Percentiles rank a stretch among this genome's conserved stretches.
Conservation (phyloP, 768 basidiomycete species). For the Boletus subcaerulescens region DNA sequence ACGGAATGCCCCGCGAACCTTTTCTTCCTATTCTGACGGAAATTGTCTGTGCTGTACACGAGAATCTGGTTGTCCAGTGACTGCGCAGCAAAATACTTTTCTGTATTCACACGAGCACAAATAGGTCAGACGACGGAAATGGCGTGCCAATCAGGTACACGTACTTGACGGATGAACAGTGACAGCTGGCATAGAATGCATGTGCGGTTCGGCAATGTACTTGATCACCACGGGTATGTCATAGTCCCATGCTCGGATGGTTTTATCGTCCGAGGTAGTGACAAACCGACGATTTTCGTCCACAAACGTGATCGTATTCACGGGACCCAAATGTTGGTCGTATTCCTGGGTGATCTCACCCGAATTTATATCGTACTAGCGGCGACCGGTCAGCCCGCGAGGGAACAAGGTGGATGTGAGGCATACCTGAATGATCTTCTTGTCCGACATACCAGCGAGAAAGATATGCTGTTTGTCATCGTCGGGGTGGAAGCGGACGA, state of each 20-base stretch:
- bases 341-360: conserved; percentile 98
- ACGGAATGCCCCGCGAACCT: conserved; percentile 96
- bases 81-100: conserved; percentile 97
- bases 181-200: conserved; percentile 99
- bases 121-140: conserved; percentile 16
- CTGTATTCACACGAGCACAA: conserved; percentile 35
- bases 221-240: conserved; percentile 99
- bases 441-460: conserved; percentile 98
- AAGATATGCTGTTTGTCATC: conserved; percentile 95
- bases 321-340: conserved; percentile 96
- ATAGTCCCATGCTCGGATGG: conserved; percentile 98
- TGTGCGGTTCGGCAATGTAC: conserved; percentile 97
- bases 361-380: conserved; percentile 90
- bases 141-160: conserved; percentile 37
- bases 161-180: conserved; percentile 91
- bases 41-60: conserved; percentile 95
- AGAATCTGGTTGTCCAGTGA: conserved; percentile 98
- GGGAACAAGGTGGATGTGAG: not conserved
- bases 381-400: not conserved
- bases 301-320: conserved; percentile 98
- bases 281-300: conserved; percentile 97
- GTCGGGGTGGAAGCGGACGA: conserved; percentile 93
- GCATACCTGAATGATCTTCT: conserved; percentile 95
- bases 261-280: conserved; percentile 98
- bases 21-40: conserved; percentile 98